Evolutionary conservation across 192 early-diverging fungal species (phyloP), one percentile per base, ranked within the genome.

Genomic region (Coemansia sp.): DNA sequence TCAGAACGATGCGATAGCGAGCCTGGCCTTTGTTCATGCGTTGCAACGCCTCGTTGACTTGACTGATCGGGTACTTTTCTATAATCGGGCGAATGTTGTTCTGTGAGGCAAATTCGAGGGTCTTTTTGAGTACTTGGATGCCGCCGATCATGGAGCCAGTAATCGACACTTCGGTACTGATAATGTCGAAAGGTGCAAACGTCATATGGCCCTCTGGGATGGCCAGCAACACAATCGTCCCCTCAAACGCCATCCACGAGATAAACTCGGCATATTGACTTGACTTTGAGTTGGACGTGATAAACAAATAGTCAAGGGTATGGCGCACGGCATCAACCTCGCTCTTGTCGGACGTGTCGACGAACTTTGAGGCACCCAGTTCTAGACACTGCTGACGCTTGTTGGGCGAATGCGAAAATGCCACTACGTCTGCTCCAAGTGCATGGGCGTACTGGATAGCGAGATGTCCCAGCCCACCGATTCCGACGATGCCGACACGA

Each of bases 381-480:
- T 77, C 41, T 2, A 77, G 32, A 11, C 85, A 79, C 58, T 91
- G 87, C 36, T 85, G 74, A 36, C 75, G 82, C 78, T 91, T 89
- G 66, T 71, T 76, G 23, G 78, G 68, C 7, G 77, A 80, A 32
- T 85, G 78, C 57, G 90, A 90, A 45, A 89, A 81, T 2, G 85
- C 86, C 6, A 84, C 66, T 0, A 89, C 82, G 0, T 86, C 66
- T 14, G 84, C 76, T 0, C 78, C 72, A 37, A 84, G 74, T 0
- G 86, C 87, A 9, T 63, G 46, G 25, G 87, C 88, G 64, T 75
- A 91, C 75, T 91, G 90, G 29, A 91, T 77, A 4, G 86, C 90
- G 61, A 91, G 80, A 63, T 91, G 90, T 25, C 91, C 90, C 34
- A 94, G 77, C 21, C 92, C 92, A 14, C 94, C 94, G 19, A 95